Base-by-base conservation (phyloP, 1,139 yeast genomes). In the Komagataea norvegica region DNA sequence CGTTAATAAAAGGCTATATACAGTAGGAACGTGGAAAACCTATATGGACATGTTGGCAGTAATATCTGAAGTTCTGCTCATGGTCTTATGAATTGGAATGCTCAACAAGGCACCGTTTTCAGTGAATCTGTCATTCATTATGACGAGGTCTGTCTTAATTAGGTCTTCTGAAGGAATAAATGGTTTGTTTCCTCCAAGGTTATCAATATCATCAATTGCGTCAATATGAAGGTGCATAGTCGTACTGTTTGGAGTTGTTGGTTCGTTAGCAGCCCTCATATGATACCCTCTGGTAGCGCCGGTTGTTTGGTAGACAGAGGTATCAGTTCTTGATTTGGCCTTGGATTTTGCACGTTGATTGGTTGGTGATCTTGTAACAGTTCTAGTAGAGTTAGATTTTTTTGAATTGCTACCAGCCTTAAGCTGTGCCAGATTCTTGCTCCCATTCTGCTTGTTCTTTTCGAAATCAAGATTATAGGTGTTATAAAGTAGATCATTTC, bases 401-500 rank as follows among this genome's bases (percentile, higher is more conserved):
- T 17, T 28, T 8, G 18, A 15, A 6, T 17, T 17, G 23, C 18
- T 16, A 16, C 13, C n/a, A 10, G 11, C n/a, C 6, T 17, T 9
- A 8, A 19, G n/a, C 6, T 19, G 13, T 6, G 24, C 4, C n/a
- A 16, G 29, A 8, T 17, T n/a, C 22, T 9, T 25, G 29, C 9
- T 21, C 20, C 13, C 22, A 21, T 8, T 15, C 10, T 11, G 14
- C 11, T 6, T 29, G 28, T 15, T 29, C 6, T 15, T 18, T 2
- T 19, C 29, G 16, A 18, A 27, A 8, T 41, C 41, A 14, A 45
- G 27, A 14, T 41, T 36, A 33, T 44, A 46, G 3, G 33, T 45
- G 21, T 47, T 47, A 25, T 45, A 41, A n/a, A 48, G 16, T 6
- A 49, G 25, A 33, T 51, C 55, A 31, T 46, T 46, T 29, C 55